Percentiles rank a stretch among this genome's conserved stretches.
Evolutionary conservation across 768 basidiomycete species (phyloP).

Genomic region (Lactifluus piperatus): DNA sequence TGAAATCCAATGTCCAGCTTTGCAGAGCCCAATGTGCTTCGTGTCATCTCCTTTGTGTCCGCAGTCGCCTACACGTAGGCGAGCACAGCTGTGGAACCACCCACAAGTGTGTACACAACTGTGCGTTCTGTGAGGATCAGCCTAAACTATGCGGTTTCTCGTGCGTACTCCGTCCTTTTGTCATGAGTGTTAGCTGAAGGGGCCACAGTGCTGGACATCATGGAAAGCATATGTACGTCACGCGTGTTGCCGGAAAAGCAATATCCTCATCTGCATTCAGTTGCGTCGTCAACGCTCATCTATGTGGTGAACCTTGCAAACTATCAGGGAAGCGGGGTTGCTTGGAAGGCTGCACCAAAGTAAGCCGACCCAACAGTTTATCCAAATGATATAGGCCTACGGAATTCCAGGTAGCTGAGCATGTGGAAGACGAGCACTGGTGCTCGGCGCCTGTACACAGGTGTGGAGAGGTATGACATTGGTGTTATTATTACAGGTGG

Average conservation of each 20-base stretch:
- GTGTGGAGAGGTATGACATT: slow-evolving; percentile 41
- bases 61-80: slow-evolving; percentile 36
- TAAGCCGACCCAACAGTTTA: slow-evolving; percentile 17
- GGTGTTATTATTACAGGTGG: neutral
- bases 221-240: slow-evolving; percentile 44
- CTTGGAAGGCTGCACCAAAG: slow-evolving; percentile 43
- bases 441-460: slow-evolving; percentile 46
- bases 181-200: neutral
- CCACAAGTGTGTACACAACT: slow-evolving; percentile 38
- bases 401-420: slow-evolving; percentile 35
- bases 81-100: slow-evolving; percentile 43
- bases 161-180: slow-evolving; percentile 28
- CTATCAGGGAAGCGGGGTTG: slow-evolving; percentile 43
- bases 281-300: slow-evolving; percentile 40
- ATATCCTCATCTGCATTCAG: slow-evolving; percentile 27
- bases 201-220: slow-evolving; percentile 47
- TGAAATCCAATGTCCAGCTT: slow-evolving; percentile 38
- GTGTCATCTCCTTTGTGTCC: slow-evolving; percentile 45
- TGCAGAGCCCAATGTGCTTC: slow-evolving; percentile 40
- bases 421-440: slow-evolving; percentile 40
- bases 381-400: neutral
- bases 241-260: no score
- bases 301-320: slow-evolving; percentile 46
- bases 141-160: slow-evolving; percentile 35
- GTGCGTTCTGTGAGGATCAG: slow-evolving; percentile 35